Evolutionary conservation across 2,329 filamentous ascomycete species (phyloP).

Genomic region (Xylaria multiplex): DNA sequence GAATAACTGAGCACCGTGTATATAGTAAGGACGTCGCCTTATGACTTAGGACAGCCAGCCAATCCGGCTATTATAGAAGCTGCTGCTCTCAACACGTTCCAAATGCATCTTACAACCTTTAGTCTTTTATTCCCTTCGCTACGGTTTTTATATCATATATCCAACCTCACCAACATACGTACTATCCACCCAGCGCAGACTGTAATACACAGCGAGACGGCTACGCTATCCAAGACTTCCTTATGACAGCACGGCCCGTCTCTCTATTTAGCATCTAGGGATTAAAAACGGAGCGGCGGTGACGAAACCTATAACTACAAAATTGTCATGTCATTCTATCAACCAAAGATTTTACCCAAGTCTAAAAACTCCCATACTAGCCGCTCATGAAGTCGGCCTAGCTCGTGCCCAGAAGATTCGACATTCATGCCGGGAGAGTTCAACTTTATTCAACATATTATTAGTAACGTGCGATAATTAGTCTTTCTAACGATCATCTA

Average conservation of each 20-base stretch:
- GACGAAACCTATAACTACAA: no score
- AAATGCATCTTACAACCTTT: not conserved
- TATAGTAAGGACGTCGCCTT: not conserved
- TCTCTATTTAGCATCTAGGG: not conserved
- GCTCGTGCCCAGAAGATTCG: not conserved
- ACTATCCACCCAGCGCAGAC: not conserved
- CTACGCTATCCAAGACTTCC: not conserved
- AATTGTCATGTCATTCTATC: not conserved
- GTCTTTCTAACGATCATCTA: slow-evolving; percentile 8
- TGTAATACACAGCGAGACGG: not conserved
- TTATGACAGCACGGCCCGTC: not conserved
- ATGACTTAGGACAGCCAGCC: not conserved
- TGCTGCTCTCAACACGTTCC: not conserved
- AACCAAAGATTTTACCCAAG: not conserved
- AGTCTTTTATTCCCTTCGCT: not conserved
- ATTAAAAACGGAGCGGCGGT: not conserved
- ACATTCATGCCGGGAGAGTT: slow-evolving; percentile 5
- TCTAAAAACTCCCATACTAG: not conserved
- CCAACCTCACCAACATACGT: not conserved
- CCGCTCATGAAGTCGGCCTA: not conserved
- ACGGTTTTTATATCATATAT: not conserved
- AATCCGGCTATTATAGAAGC: not conserved
- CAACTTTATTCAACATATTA: slow-evolving; percentile 11
- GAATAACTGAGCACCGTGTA: not conserved
- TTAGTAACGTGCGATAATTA: not conserved